Base-by-base conservation (phyloP, 2,329 filamentous ascomycete species). In the Drechslerella coelobrocha region DNA sequence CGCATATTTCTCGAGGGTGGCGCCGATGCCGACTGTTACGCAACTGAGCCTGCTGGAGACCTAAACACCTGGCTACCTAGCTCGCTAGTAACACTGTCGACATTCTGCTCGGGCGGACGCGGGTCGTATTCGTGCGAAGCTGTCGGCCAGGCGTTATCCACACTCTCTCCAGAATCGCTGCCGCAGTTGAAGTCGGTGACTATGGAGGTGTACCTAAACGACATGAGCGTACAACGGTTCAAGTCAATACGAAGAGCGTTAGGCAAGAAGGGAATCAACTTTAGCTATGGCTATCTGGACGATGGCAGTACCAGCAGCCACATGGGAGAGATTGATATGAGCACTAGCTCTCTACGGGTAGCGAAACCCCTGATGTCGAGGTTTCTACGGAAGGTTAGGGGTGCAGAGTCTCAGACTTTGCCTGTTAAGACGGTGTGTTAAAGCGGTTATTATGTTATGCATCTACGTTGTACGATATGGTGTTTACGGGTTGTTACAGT, bases 11-110 rank as follows among this genome's bases (percentile, higher is more conserved):
- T 47, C 21, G n/a, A 34, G 6, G 48, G 55, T 23, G 48, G 23
- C 8, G 19, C 14, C 8, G 19, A 6, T 17, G 9, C n/a, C n/a
- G 37, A 17, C 37, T 12, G n/a, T 23, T 21, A 61, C 31, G 12
- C 43, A 19, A 45, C 19, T 8, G 51, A 50, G 2, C 31, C 41
- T 4, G 56, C 63, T 7, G 34, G 41, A 19, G 43, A 68, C 10
- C 50, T 56, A 14, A 68, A 61, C n/a, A 19, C n/a, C 3, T 68
- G 63, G 63, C 24, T 68, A 37, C 63, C 63, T 5, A 43, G 21
- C 14, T 61, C 63, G 19, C 43, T 68, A 12, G 56, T 61, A 31
- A 26, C 29, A 1, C 43, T 68, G 19, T 41, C 17, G n/a, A 37
- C 43, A 1, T 55, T 68, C 23, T 68, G 56, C 27, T 68, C 63